phyloP scores from a whole-genome alignment of 2,329 filamentous ascomycete species.

The Fusarium penzigii region DNA sequence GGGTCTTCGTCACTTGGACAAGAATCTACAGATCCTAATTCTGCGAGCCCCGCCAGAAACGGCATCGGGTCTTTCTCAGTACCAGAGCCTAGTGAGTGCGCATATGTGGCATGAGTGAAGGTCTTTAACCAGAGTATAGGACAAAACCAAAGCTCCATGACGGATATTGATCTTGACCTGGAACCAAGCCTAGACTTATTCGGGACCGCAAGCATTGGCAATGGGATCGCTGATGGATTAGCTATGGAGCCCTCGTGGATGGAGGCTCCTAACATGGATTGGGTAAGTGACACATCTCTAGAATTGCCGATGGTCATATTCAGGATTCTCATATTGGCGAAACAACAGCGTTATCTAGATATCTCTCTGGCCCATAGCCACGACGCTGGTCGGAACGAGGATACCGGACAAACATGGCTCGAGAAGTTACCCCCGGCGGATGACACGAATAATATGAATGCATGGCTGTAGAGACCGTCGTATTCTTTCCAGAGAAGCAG shows the following conservation, averaged over 20 bases:
- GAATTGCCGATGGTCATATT: not conserved
- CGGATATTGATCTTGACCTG: conserved; percentile 4
- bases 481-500: too few species aligned
- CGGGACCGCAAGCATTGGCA: conserved; percentile 13
- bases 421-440: conserved; percentile 30
- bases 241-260: conserved; percentile 41
- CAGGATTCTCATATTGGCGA: conserved; percentile 8
- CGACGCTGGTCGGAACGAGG: conserved; percentile 28
- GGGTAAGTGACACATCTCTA: conserved; percentile 32
- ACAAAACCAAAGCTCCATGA: not conserved
- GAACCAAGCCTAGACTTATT: conserved; percentile 23
- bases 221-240: conserved; percentile 15
- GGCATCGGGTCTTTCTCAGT: conserved; percentile 18
- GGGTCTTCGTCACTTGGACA: conserved; percentile 19
- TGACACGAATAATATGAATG: conserved; percentile 27
- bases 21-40: conserved; percentile 22
- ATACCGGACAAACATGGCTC: conserved; percentile 32
- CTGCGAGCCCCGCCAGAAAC: conserved; percentile 19
- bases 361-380: conserved; percentile 36
- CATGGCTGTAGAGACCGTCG: conserved; percentile 20
- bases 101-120: not conserved
- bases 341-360: conserved; percentile 34
- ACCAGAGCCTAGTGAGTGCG: not conserved
- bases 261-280: conserved; percentile 37
- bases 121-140: not conserved